Conservation (phyloP, 768 basidiomycete species). For the Pleurotus salmoneostramineus region DNA sequence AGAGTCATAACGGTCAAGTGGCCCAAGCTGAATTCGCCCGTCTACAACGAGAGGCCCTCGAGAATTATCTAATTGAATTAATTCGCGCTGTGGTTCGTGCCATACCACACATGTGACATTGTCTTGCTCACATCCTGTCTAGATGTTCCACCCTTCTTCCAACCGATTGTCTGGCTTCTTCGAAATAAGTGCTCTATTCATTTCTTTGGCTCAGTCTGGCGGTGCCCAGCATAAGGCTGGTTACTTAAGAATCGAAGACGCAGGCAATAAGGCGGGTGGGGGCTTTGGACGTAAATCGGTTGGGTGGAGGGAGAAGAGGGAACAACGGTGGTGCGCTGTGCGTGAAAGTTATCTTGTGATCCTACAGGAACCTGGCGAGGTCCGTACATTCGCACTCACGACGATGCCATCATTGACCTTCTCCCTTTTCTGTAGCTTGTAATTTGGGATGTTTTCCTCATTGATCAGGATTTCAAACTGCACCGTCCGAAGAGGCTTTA, state of each 20-base stretch:
- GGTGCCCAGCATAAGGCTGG: slow-evolving; percentile 93
- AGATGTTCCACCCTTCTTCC: slow-evolving; percentile 96
- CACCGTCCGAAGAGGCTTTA: slow-evolving; percentile 89
- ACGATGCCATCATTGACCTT: neutral
- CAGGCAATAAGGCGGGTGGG: slow-evolving; percentile 40
- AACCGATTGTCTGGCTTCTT: slow-evolving; percentile 89
- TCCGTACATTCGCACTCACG: slow-evolving; percentile 24
- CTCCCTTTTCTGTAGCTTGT: slow-evolving; percentile 41
- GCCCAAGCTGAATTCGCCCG: slow-evolving; percentile 75
- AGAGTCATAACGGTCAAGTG: slow-evolving; percentile 47
- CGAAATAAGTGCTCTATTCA: slow-evolving; percentile 86
- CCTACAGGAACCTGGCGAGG: slow-evolving; percentile 83
- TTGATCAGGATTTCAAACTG: slow-evolving; percentile 86
- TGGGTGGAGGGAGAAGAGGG: slow-evolving; percentile 54
- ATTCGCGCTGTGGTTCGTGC: slow-evolving; percentile 82
- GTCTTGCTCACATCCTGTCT: neutral
- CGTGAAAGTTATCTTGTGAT: slow-evolving; percentile 90
- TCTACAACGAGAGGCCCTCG: slow-evolving; percentile 76
- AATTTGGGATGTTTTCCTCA: slow-evolving; percentile 92
- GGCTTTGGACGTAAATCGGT: slow-evolving; percentile 66
- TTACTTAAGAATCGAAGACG: slow-evolving; percentile 58
- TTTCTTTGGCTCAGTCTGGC: slow-evolving; percentile 74
- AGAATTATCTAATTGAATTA: slow-evolving; percentile 83
- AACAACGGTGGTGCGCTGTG: slow-evolving; percentile 86
- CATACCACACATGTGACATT: neutral